Evolutionary conservation across 2,329 filamentous ascomycete genomes (phyloP).

Genomic region (Talaromyces sp.): DNA sequence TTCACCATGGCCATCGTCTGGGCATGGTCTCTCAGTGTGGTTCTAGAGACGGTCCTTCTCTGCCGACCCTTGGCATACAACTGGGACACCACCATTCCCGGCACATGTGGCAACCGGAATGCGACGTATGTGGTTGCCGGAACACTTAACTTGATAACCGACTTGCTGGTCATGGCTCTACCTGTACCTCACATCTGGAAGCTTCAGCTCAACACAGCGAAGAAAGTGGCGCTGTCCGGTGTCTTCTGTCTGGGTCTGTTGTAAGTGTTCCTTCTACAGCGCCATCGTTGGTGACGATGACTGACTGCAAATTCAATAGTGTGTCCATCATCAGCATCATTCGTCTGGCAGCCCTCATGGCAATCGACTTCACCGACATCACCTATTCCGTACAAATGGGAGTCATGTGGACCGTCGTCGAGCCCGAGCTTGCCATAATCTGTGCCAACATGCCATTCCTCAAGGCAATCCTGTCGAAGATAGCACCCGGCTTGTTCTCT

Average conservation of each 20-base stretch:
- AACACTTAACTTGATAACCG: conserved; percentile 6
- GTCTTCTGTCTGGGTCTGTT: conserved; percentile 10
- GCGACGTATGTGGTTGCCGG: conserved; percentile 6
- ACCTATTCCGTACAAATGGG: background rate
- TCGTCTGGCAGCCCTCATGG: background rate
- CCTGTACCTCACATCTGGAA: conserved; percentile 9
- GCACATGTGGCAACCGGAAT: conserved; percentile 9
- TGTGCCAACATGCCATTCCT: background rate
- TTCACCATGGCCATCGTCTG: background rate
- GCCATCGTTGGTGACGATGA: background rate
- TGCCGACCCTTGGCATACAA: conserved; percentile 5
- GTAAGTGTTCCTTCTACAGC: background rate
- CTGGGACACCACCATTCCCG: background rate
- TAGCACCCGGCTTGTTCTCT: background rate
- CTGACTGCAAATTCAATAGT: background rate
- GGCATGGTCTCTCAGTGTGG: conserved; percentile 1
- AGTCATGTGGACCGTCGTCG: conserved; percentile 5
- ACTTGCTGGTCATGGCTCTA: conserved; percentile 9
- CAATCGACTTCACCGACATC: conserved; percentile 3
- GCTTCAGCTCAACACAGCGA: background rate
- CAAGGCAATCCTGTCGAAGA: background rate
- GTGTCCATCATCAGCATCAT: background rate
- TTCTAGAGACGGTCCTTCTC: conserved; percentile 7
- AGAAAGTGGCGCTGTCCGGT: conserved; percentile 1
- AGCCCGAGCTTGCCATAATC: conserved; percentile 1